Percentiles rank a stretch among this genome's conserved stretches.
These are phyloP conservation scores for Thalassiosira exigua DNA, from an alignment of 352 stramenopile species.

Conservation along the genomic window DNA sequence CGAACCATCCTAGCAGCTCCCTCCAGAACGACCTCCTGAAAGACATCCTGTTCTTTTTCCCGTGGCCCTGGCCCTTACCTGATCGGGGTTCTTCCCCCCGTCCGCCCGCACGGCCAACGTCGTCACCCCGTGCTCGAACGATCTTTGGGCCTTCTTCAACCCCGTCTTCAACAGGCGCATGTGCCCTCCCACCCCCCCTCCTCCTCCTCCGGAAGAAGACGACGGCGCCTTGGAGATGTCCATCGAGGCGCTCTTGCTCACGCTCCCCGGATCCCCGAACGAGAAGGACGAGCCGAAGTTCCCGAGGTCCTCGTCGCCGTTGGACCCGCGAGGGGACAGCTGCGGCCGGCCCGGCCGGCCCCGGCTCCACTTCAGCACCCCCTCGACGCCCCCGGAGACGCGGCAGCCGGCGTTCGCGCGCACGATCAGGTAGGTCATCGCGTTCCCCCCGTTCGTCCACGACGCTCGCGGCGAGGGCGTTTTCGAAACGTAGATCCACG, in stretches of 20 bases:
- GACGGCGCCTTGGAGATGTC: no score
- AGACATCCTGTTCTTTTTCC: no score
- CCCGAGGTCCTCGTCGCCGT: no score
- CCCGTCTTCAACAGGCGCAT: conserved; percentile 43
- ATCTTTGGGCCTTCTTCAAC: conserved; percentile 41
- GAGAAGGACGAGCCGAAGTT: no score
- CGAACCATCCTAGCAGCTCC: no score
- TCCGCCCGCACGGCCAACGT: conserved; percentile 74
- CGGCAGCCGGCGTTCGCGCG: conserved; percentile 52
- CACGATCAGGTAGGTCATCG: conserved; percentile 56
- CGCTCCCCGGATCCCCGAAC: no score
- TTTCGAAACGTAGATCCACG: conserved; percentile 12
- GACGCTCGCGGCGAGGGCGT: background rate
- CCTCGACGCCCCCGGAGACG: conserved; percentile 63
- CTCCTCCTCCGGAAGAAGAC: no score
- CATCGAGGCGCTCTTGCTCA: no score
- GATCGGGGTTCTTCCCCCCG: conserved; percentile 67
- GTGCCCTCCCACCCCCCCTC: background rate
- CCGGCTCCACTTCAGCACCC: conserved; percentile 1
- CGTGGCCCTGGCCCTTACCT: no score
- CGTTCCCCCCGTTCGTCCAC: conserved; percentile 19
- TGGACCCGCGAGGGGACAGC: no score
- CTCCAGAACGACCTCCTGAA: no score
- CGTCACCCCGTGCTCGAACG: conserved; percentile 60
- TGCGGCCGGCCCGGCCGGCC: no score